These are phyloP conservation scores for Aspergillus ellipticus DNA, from an alignment of 495 filamentous ascomycete genomes.

Conservation along the genomic window DNA sequence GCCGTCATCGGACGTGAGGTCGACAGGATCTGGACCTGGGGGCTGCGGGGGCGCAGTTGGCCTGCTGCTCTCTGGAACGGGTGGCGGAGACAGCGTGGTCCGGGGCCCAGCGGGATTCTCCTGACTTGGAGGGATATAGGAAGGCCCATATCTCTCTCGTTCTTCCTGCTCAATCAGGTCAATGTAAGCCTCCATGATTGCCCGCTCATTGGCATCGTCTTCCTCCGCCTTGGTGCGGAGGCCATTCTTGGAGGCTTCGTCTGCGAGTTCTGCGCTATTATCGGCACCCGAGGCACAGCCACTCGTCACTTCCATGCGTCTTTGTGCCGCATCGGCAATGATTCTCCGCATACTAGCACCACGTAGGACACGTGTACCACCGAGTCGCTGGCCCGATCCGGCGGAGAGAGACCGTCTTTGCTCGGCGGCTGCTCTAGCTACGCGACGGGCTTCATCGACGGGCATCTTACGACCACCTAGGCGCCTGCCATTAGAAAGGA, in stretches of 20 bases:
- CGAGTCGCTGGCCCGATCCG: constrained; percentile 71
- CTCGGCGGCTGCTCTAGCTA: constrained; percentile 73
- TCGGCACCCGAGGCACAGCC: constrained; percentile 74
- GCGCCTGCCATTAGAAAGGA: constrained; percentile 68
- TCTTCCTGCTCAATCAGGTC: constrained; percentile 87
- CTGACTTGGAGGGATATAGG: constrained; percentile 61
- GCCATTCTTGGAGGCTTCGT: constrained; percentile 67
- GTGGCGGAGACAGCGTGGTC: constrained; percentile 22
- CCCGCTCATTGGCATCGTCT: constrained; percentile 83
- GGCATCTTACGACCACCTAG: constrained; percentile 68
- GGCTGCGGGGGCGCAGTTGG: constrained; percentile 12
- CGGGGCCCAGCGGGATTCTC: constrained; percentile 57
- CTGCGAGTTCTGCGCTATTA: constrained; percentile 54
- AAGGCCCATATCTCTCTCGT: constrained; percentile 62
- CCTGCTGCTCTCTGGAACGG: constrained; percentile 18
- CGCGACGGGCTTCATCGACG: constrained; percentile 69
- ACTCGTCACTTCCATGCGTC: constrained; percentile 60
- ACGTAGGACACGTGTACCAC: constrained; percentile 57
- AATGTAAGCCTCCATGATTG: constrained; percentile 83
- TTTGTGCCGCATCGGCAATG: constrained; percentile 68
- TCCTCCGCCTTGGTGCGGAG: constrained; percentile 83
- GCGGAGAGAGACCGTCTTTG: constrained; percentile 54
- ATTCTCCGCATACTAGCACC: constrained; percentile 71
- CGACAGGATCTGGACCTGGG: constrained; percentile 6
- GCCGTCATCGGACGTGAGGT: constrained; percentile 25